phyloP scores from a whole-genome alignment of 345 rosid genomes.

The Ceriops decandra region DNA sequence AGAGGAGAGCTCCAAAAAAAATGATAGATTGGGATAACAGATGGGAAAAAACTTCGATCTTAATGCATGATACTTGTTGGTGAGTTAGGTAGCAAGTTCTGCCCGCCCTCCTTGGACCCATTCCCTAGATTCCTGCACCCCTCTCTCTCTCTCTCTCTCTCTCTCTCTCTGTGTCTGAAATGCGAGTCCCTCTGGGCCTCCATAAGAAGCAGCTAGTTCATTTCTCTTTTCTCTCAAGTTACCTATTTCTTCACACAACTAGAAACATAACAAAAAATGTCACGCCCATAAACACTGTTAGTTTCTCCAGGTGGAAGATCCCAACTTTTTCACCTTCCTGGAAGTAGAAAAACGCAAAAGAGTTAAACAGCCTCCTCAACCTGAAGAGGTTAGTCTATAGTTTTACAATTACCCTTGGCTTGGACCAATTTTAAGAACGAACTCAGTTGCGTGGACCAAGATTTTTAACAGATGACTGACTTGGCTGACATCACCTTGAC shows the following conservation, averaged over 20 bases:
- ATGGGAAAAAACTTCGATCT: conserved; percentile 37
- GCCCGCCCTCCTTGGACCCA: conserved; percentile 52
- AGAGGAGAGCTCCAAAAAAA: conserved; percentile 17
- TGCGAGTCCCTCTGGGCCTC: conserved; percentile 7
- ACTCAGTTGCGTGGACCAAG: no score
- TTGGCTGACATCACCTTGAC: no score
- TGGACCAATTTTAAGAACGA: no score
- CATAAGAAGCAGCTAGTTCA: conserved; percentile 29
- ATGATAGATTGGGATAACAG: conserved; percentile 27
- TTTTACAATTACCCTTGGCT: no score
- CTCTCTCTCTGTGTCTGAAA: conserved; percentile 1
- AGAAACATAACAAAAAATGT: no score
- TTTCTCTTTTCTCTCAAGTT: conserved; percentile 21
- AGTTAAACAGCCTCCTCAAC: not conserved
- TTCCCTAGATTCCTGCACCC: conserved; percentile 45
- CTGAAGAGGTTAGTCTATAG: not conserved
- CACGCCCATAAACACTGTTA: no score
- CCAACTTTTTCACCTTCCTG: no score
- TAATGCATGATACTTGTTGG: conserved; percentile 64
- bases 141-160: not conserved
- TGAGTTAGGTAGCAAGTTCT: conserved; percentile 71
- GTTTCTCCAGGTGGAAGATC: no score
- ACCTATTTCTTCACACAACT: not conserved
- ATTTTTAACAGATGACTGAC: no score
- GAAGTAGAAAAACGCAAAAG: not conserved